phyloP scores from a whole-genome alignment of 345 rosid genomes.

The Firmiana major region DNA sequence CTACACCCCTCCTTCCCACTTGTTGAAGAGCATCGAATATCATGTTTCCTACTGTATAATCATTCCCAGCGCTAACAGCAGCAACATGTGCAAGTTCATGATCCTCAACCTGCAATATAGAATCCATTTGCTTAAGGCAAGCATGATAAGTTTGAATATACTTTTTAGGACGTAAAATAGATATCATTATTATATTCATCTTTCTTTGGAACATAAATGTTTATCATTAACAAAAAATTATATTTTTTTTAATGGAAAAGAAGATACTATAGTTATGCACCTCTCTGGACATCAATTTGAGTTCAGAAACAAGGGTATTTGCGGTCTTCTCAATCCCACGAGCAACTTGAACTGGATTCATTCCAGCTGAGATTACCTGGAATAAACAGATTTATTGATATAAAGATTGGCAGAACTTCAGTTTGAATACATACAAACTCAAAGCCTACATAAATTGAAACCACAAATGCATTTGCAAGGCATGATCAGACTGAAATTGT shows the following conservation, averaged over 20 bases:
- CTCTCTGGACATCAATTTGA: slow-evolving; percentile 84
- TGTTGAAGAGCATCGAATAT: slow-evolving; percentile 56
- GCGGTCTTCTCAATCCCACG: slow-evolving; percentile 84
- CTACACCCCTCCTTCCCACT: slow-evolving; percentile 73
- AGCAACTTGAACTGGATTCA: slow-evolving; percentile 74
- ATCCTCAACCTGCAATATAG: slow-evolving; percentile 62
- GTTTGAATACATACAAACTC: neutral
- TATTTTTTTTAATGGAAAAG: too few species aligned
- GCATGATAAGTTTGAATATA: neutral
- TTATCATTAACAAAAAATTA: neutral
- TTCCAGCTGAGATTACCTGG: slow-evolving; percentile 83
- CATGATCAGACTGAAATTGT: neutral
- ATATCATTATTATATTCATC: neutral
- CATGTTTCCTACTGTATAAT: slow-evolving; percentile 68
- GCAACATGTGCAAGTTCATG: slow-evolving; percentile 84
- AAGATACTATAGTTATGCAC: slow-evolving; percentile 28
- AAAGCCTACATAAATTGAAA: neutral
- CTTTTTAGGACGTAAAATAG: neutral
- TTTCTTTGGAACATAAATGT: neutral
- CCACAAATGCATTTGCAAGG: neutral
- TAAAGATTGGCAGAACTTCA: neutral
- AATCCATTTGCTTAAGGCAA: slow-evolving; percentile 5
- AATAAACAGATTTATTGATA: slow-evolving; percentile 13
- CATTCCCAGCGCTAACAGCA: slow-evolving; percentile 88
- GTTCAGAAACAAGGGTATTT: slow-evolving; percentile 74